Conservation (phyloP, 805 yeast species). For the Candida adriatica region DNA sequence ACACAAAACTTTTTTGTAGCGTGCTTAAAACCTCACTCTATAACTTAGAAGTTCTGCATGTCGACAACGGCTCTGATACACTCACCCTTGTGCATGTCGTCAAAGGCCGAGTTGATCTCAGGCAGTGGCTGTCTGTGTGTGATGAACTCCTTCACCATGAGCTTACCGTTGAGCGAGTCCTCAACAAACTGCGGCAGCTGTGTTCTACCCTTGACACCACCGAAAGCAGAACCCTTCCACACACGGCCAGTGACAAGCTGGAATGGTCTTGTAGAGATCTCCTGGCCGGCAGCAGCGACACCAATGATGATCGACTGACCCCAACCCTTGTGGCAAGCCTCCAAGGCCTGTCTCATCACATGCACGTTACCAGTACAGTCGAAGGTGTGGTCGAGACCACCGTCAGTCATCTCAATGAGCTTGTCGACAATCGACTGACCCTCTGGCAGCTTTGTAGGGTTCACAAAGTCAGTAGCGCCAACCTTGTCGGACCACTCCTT, state of each 20-base stretch:
- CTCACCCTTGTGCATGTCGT: slow-evolving; percentile 89
- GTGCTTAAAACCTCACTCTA: slow-evolving; percentile 23
- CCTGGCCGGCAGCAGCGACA: slow-evolving; percentile 98
- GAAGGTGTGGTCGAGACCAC: slow-evolving; percentile 93
- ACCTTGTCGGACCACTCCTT: slow-evolving; percentile 83
- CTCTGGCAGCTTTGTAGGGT: slow-evolving; percentile 78
- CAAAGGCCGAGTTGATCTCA: slow-evolving; percentile 83
- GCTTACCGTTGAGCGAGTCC: slow-evolving; percentile 70
- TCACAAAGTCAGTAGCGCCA: slow-evolving; percentile 87
- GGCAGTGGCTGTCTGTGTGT: slow-evolving; percentile 80
- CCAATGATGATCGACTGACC: slow-evolving; percentile 94
- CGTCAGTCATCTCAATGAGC: slow-evolving; percentile 86
- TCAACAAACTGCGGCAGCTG: slow-evolving; percentile 89
- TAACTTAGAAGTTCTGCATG: slow-evolving; percentile 21
- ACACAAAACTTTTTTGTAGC: slow-evolving; percentile 54
- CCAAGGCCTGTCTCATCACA: slow-evolving; percentile 95
- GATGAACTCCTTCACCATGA: slow-evolving; percentile 91
- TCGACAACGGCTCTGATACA: slow-evolving; percentile 89
- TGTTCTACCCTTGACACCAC: slow-evolving; percentile 96
- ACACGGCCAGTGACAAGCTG: slow-evolving; percentile 98
- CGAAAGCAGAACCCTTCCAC: slow-evolving; percentile 99
- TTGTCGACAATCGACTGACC: slow-evolving; percentile 75
- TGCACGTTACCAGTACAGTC: slow-evolving; percentile 96
- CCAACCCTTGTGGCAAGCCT: slow-evolving; percentile 99
- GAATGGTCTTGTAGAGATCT: slow-evolving; percentile 95